Base-by-base conservation (phyloP, 768 basidiomycete species). In the Termitomyces sp. region DNA sequence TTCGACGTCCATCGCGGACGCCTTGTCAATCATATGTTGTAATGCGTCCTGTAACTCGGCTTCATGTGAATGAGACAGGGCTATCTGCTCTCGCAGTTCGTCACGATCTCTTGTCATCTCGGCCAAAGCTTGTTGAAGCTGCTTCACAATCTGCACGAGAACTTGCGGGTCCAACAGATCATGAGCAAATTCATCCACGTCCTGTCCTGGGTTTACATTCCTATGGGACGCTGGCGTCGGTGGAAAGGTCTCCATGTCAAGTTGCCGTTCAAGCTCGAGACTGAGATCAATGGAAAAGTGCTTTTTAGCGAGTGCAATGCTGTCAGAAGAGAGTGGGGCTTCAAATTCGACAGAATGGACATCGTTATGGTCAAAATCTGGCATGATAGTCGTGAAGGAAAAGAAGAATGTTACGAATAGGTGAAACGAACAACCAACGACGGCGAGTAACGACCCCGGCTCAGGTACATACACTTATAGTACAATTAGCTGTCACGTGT, bases 221-320 rank as follows among this genome's bases (percentile, higher is more conserved):
- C 57, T 52, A 56, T 65, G 58, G 60, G 71, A 61, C 0, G 69
- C 70, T 28, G 79, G 77, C 6, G 78, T 78, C 2, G 81, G 75
- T 4, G 83, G 80, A 1, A 74, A 77, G 4, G 82, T 82, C 51
- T 89, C 88, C 66, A 79, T 76, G 46, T 84, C 78, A 41, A 93
- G 80, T 71, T 90, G 84, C 52, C 80, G 84, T 67, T 93, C 91
- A 61, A 93, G 83, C 64, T 90, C 89, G 60, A 93, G 80, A 49
- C 83, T 82, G 59, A 90, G 81, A 71, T 93, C 90, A 67, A 92
- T 90, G 32, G 88, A 90, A 61, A 77, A 80, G 46, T 74, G 79
- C 54, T 68, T 69, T 56, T 65, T 67, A 52, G 69, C 66, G 18
- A 63, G 53, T 49, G 54, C 55, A 46, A 54, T 36, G 26, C 46